Evolutionary conservation across 169 alveolate species (phyloP), one percentile per base, ranked within the genome.

Genomic region (Eimeria acervulina): DNA sequence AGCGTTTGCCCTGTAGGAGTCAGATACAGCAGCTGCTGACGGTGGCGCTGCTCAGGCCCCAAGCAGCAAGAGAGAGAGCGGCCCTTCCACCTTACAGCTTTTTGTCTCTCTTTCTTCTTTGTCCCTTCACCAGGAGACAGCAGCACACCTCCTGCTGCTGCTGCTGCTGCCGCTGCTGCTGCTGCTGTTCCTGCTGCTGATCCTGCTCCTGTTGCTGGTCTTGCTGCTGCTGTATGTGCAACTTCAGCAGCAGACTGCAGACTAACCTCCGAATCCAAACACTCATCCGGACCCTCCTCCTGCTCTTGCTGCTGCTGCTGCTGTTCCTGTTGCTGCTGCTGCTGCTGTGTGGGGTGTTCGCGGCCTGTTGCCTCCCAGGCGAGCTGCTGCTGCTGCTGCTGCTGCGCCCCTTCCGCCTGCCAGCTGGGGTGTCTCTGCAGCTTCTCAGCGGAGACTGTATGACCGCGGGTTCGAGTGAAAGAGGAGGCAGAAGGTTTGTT

Each of bases 51-150:
- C 55, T 80, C 90, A 5, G 38, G 40, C 26, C n/a, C 42, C 7
- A 80, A 80, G 68, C 90, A 42, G 72, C 90, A 80, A 21, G 90
- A 80, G 15, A 47, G 42, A 40, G 90, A 80, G 31, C 90, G 72
- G 1, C 90, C 90, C 40, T 44, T 80, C 63, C 70, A 80, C 38
- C 90, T 31, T 10, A 80, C 68, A 6, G 51, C 33, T n/a, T 47
- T 44, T 1, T n/a, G 8, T 68, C 42, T 68, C 42, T 68, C 19
- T 68, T 68, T n/a, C 17, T 42, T 21, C 6, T 28, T 42, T 70
- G 81, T 70, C 33, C 0, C 44, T 59, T 33, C 87, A 13, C 87
- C 19, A 26, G 42, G 10, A 68, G 80, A 68, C 40, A 0, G 23
- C 42, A 10, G 15, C 42, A 28, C 15, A 1, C 80, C 36, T 26